Conservation (phyloP, 2,329 filamentous ascomycete species). For the Pestalotiopsis sp. region DNA sequence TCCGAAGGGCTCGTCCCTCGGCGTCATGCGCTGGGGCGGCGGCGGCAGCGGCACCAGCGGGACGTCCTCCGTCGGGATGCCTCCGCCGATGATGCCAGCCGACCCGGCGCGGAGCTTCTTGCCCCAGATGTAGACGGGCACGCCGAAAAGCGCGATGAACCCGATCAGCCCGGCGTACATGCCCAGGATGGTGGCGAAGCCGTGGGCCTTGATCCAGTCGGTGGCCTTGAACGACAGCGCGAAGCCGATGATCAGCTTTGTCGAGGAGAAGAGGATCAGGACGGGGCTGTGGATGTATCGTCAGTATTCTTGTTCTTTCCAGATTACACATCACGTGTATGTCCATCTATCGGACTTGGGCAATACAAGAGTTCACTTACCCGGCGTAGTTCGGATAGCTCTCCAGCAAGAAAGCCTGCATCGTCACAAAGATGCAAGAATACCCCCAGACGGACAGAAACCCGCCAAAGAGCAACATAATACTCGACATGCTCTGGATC, state of each 20-base stretch:
- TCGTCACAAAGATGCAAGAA: conserved; percentile 28
- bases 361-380: neutral
- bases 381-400: conserved; percentile 33
- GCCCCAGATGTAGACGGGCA: conserved; percentile 22
- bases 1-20: neutral
- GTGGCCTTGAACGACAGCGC: conserved; percentile 20
- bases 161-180: conserved; percentile 19
- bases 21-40: neutral
- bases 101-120: conserved; percentile 9
- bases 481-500: neutral
- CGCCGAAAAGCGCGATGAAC: conserved; percentile 15
- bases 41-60: neutral
- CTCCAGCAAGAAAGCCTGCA: conserved; percentile 35
- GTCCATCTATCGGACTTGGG: neutral
- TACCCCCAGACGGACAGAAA: conserved; percentile 32
- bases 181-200: conserved; percentile 17
- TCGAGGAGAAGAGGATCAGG: conserved; percentile 23
- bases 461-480: conserved; percentile 25
- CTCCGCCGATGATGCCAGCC: neutral
- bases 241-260: conserved; percentile 25
- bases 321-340: neutral
- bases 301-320: neutral
- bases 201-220: conserved; percentile 21
- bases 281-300: conserved; percentile 19
- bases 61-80: neutral